A percentile compares a stretch with the other conserved stretches of the same genome.
phyloP scores from a whole-genome alignment of 2,329 filamentous ascomycete species.

The Delphinella strobiligena region DNA sequence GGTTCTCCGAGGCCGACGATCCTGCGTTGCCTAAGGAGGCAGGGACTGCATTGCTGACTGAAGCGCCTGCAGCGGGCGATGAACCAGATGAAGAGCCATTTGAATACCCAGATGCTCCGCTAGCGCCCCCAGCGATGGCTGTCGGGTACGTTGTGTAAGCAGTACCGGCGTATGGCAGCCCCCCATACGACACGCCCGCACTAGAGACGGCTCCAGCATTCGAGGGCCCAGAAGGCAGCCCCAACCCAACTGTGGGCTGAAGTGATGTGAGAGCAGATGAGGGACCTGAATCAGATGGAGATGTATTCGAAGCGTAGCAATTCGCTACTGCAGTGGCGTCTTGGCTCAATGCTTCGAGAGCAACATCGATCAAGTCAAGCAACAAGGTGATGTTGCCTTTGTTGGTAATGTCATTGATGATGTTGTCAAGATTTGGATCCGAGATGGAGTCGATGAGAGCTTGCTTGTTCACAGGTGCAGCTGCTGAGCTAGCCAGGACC shows the following conservation, averaged over 20 bases:
- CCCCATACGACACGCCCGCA: too few relatives aligned
- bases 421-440: slow-evolving; percentile 2
- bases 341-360: background rate
- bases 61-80: background rate
- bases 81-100: background rate
- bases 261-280: slow-evolving; percentile 1
- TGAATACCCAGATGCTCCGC: too few relatives aligned
- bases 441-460: slow-evolving; percentile 3
- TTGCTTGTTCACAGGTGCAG: slow-evolving; percentile 4
- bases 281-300: background rate
- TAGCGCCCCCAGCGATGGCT: too few relatives aligned
- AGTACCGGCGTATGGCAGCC: too few relatives aligned
- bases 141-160: too few relatives aligned
- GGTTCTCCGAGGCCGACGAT: too few relatives aligned
- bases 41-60: too few relatives aligned
- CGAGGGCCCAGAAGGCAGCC: too few relatives aligned
- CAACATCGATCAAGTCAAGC: slow-evolving; percentile 5
- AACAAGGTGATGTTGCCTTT: slow-evolving; percentile 5
- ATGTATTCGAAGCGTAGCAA: slow-evolving; percentile 3
- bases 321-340: slow-evolving; percentile 3
- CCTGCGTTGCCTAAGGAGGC: too few relatives aligned
- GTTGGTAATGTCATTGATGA: slow-evolving; percentile 2
- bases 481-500: slow-evolving; percentile 6
- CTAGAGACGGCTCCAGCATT: too few relatives aligned
- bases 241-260: background rate